Percentiles rank a stretch among this genome's conserved stretches.
Conservation (phyloP, 139 green algal species). For the Chlamydomonas sphaeroides region DNA sequence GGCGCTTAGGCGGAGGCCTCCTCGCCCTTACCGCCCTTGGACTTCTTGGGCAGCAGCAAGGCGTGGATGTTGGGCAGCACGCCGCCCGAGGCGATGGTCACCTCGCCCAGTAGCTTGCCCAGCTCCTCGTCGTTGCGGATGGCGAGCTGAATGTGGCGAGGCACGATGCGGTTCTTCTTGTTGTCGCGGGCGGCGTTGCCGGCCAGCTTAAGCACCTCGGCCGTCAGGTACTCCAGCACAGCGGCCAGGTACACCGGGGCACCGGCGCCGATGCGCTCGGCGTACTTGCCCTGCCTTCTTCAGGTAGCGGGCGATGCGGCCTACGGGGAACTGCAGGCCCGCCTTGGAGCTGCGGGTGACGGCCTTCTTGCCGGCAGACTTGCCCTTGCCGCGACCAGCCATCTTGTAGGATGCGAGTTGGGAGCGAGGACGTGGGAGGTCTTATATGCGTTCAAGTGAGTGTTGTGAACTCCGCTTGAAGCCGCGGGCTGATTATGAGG, state of each 20-base stretch:
- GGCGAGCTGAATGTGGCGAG: slow-evolving; percentile 92
- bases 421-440: no score
- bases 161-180: slow-evolving; percentile 93
- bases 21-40: slow-evolving; percentile 55
- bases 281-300: slow-evolving; percentile 81
- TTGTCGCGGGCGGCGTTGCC: slow-evolving; percentile 93
- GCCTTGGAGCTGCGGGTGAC: slow-evolving; percentile 88
- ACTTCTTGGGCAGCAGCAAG: slow-evolving; percentile 86
- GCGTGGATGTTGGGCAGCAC: slow-evolving; percentile 92
- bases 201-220: slow-evolving; percentile 86
- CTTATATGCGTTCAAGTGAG: no score
- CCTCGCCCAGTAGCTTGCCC: slow-evolving; percentile 88
- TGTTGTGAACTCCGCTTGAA: no score
- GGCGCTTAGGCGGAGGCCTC: no score
- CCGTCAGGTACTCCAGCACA: slow-evolving; percentile 67
- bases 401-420: no score
- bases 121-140: slow-evolving; percentile 97
- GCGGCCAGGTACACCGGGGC: slow-evolving; percentile 71
- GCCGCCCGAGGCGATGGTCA: slow-evolving; percentile 85
- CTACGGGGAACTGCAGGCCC: slow-evolving; percentile 90
- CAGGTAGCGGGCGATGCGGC: slow-evolving; percentile 84
- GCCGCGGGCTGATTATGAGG: no score
- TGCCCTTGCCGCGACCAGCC: slow-evolving; percentile 30
- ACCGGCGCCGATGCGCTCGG: slow-evolving; percentile 65
- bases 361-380: slow-evolving; percentile 41